phyloP scores from a whole-genome alignment of 305 asterid species.

The Fraxinus nigra region DNA sequence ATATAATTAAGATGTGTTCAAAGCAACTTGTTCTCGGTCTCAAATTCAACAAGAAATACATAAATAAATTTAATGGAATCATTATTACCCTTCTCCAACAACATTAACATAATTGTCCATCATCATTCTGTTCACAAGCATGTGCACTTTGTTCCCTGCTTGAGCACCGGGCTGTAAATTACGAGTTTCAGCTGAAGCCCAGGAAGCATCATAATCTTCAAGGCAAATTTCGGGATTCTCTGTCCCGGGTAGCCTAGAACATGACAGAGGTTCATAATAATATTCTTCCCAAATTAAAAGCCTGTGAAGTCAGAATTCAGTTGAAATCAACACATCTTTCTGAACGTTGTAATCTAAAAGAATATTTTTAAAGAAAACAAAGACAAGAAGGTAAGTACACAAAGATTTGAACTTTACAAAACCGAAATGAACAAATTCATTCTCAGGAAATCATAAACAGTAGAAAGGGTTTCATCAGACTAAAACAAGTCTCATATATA shows the following conservation, averaged over 20 bases:
- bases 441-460: conserved; percentile 36
- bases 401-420: conserved; percentile 43
- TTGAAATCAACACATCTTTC: conserved; percentile 5
- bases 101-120: conserved; percentile 68
- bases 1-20: not conserved
- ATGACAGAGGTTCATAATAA: conserved; percentile 52
- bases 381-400: conserved; percentile 32
- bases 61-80: not conserved
- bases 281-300: conserved; percentile 93
- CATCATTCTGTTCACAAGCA: conserved; percentile 87
- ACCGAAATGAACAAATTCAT: conserved; percentile 33
- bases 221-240: conserved; percentile 30
- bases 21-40: not conserved
- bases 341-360: not conserved
- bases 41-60: not conserved
- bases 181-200: conserved; percentile 37
- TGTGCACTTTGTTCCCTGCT: conserved; percentile 49
- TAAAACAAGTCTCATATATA: conserved; percentile 33
- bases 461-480: conserved; percentile 15
- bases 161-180: conserved; percentile 28
- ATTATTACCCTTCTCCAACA: conserved; percentile 79
- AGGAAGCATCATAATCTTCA: conserved; percentile 35
- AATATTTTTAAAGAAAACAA: conserved; percentile 15
- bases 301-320: conserved; percentile 44
- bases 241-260: conserved; percentile 29